phyloP scores from a whole-genome alignment of 768 basidiomycete genomes.

The Lyophyllum semitale region DNA sequence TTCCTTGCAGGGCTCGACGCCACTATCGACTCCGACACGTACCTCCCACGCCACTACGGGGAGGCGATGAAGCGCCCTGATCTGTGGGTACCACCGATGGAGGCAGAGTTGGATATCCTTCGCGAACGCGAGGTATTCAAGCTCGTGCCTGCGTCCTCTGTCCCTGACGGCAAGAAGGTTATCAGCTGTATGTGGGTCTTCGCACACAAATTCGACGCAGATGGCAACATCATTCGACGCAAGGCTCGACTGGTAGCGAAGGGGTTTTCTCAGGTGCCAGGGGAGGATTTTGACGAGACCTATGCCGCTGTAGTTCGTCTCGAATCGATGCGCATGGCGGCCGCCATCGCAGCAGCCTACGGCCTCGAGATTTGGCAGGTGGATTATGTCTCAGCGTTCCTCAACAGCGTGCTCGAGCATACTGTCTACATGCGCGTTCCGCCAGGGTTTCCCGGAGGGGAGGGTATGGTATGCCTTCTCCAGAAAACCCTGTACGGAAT shows the following conservation, averaged over 20 bases:
- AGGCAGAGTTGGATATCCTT: conserved; percentile 20
- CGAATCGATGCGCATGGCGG: no score
- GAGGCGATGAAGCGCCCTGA: conserved; percentile 17
- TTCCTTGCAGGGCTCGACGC: not conserved
- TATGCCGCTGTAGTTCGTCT: conserved; percentile 15
- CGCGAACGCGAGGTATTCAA: conserved; percentile 17
- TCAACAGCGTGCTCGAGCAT: no score
- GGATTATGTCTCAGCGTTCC: no score
- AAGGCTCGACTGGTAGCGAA: no score
- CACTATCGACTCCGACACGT: not conserved
- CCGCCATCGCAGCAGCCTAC: no score
- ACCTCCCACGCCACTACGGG: conserved; percentile 1
- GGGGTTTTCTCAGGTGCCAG: no score
- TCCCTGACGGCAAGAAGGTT: not conserved
- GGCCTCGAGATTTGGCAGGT: no score
- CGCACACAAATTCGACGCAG: conserved; percentile 28
- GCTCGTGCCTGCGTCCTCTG: conserved; percentile 4
- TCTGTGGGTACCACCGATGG: conserved; percentile 14
- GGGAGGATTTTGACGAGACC: no score
- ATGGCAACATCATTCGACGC: conserved; percentile 25
- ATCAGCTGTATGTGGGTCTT: conserved; percentile 23
- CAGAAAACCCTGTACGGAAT: no score
- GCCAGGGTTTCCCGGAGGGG: no score
- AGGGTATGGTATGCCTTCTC: no score
- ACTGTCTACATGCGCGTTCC: no score